phyloP scores from a whole-genome alignment of 208 protist genomes.

The Acanthamoeba healyi region DNA sequence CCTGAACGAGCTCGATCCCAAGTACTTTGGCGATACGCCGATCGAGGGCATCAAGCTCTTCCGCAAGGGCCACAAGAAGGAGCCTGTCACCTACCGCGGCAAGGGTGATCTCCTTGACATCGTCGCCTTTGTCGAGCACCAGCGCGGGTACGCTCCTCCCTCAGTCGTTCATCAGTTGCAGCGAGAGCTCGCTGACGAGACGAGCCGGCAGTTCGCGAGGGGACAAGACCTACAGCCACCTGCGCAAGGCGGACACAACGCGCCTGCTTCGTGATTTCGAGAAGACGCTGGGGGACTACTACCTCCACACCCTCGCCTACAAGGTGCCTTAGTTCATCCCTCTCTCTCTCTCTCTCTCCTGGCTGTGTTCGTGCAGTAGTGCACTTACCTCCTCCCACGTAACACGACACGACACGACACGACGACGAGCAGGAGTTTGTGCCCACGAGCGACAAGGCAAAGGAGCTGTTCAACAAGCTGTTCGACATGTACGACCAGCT shows the following conservation, averaged over 20 bases:
- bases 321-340: too few species aligned
- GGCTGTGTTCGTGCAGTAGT: too few species aligned
- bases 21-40: slow-evolving; percentile 2
- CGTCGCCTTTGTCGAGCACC: neutral
- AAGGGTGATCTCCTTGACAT: slow-evolving; percentile 19
- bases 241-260: neutral
- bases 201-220: too few species aligned
- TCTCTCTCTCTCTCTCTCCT: too few species aligned
- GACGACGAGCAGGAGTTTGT: too few species aligned
- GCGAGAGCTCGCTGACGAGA: too few species aligned
- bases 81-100: slow-evolving; percentile 20
- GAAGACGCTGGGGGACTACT: slow-evolving; percentile 24
- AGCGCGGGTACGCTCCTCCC: slow-evolving; percentile 21
- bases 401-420: too few species aligned
- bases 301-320: neutral
- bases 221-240: neutral
- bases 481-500: slow-evolving; percentile 45
- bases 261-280: neutral
- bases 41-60: slow-evolving; percentile 31
- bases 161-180: too few species aligned
- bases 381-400: too few species aligned
- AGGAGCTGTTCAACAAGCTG: slow-evolving; percentile 3
- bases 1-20: slow-evolving; percentile 24
- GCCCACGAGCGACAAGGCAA: slow-evolving; percentile 8
- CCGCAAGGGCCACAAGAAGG: neutral